Conservation (phyloP, 768 basidiomycete species). For the Amanita inopinata region DNA sequence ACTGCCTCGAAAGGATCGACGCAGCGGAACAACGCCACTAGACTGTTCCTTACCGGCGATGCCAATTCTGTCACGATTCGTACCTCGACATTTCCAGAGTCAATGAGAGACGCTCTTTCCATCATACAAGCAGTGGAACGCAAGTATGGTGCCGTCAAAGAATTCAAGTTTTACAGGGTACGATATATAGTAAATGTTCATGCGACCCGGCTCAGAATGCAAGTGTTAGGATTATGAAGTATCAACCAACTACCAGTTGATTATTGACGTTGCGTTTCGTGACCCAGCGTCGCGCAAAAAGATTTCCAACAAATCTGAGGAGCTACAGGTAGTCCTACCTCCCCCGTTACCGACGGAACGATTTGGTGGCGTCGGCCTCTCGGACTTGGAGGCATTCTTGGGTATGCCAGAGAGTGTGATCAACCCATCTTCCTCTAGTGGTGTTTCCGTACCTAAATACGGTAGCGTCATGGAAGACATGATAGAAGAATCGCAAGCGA, state of each 20-base stretch:
- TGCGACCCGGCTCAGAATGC: no score
- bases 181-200: constrained; percentile 11
- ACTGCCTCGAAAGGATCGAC: neutral
- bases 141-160: constrained; percentile 38
- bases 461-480: neutral
- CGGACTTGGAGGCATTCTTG: constrained; percentile 22
- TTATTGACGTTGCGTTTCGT: constrained; percentile 35
- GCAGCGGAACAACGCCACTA: no score
- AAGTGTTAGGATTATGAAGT: constrained; percentile 37
- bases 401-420: constrained; percentile 13
- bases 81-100: constrained; percentile 28
- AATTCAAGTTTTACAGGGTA: constrained; percentile 34
- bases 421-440: neutral
- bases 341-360: constrained; percentile 13
- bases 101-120: constrained; percentile 40
- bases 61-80: constrained; percentile 27
- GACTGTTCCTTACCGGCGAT: no score
- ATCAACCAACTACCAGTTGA: constrained; percentile 29
- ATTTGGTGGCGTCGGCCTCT: constrained; percentile 26
- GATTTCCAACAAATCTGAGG: constrained; percentile 21
- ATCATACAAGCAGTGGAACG: constrained; percentile 47
- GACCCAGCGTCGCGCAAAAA: constrained; percentile 30
- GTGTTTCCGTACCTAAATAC: neutral
- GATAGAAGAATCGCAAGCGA: neutral
- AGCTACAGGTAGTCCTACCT: constrained; percentile 18